phyloP scores from a whole-genome alignment of 2,329 filamentous ascomycete genomes.

The Sporothrix brunneoviolacea region DNA sequence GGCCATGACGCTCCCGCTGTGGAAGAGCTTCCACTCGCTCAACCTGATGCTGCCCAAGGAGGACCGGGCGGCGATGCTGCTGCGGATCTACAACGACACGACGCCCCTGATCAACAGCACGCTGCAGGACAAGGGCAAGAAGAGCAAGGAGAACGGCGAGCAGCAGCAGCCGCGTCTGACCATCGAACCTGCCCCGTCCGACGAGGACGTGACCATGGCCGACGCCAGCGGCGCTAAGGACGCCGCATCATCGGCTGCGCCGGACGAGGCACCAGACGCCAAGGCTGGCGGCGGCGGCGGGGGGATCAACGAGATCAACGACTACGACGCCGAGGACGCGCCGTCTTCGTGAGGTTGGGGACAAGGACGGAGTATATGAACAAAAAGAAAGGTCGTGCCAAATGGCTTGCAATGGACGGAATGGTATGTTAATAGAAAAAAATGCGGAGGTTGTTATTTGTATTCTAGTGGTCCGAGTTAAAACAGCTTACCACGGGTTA shows the following conservation, averaged over 20 bases:
- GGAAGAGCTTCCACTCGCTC: conserved; percentile 85
- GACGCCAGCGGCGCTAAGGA: not conserved
- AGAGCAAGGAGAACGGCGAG: not conserved
- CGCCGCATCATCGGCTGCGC: too few species aligned
- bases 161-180: conserved; percentile 7
- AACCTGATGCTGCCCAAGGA: conserved; percentile 99
- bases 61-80: conserved; percentile 83
- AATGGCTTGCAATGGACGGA: too few species aligned
- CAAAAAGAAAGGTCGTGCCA: too few species aligned
- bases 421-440: too few species aligned
- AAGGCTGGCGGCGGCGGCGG: too few species aligned
- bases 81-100: conserved; percentile 85
- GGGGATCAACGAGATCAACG: conserved; percentile 10
- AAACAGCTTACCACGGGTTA: too few species aligned
- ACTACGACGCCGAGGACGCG: conserved; percentile 19
- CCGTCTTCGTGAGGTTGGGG: conserved; percentile 16
- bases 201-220: conserved; percentile 9
- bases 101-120: conserved; percentile 71
- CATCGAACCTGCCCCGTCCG: conserved; percentile 3
- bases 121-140: conserved; percentile 33
- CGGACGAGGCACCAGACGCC: not conserved
- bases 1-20: conserved; percentile 81
- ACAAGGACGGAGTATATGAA: too few species aligned
- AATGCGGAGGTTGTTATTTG: too few species aligned
- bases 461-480: too few species aligned